Base-by-base conservation (phyloP, 1,284 basidiomycete genomes). In the Leccinum brunneo-olivaceum region DNA sequence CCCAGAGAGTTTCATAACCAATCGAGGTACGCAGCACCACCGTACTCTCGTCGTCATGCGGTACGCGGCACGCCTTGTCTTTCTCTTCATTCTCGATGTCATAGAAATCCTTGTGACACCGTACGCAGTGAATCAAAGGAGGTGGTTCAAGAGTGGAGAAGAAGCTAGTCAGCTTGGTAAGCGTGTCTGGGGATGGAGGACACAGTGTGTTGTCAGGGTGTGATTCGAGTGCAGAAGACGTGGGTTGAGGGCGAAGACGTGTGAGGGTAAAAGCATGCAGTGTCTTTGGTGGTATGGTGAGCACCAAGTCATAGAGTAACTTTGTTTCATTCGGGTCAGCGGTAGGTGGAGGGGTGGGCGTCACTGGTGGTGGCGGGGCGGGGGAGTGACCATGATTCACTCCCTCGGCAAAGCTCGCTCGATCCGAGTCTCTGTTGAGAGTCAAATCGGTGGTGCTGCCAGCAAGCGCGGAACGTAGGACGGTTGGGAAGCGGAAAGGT, bases 41-140 rank as follows among this genome's bases (percentile, higher is more conserved):
- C 5, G 76, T 69, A 40, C 73, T 76, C 34, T 77, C 74, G 53
- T 76, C 74, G 51, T 76, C 76, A 42, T 76, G 74, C 11, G 54
- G 65, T 4, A 87, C 71, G 9, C 74, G 65, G 55, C 79, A 81
- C 3, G 63, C 60, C 19, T 69, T 63, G 49, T 79, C 76, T 6
- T 62, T 64, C 2, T 50, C 57, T 24, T 56, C 62, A 51, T 81
- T 81, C 49, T 80, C 77, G 5, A 81, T 62, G 1, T 76, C 75
- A 49, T 71, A 76, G 49, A 69, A 81, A 45, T 67, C 69, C 41
- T 75, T 73, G 60, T 88, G 84, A 59, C 85, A 88, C 3, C 85
- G 73, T 18, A 79, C 71, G 47, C 84, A 88, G 53, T 88, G 84
- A 14, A 84, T 64, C 35, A 66, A 63, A 3, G 81, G 81, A 1